Evolutionary conservation across 108 stramenopile species (phyloP), one percentile per base, ranked within the genome.

Genomic region (Skeletonema marinoi): DNA sequence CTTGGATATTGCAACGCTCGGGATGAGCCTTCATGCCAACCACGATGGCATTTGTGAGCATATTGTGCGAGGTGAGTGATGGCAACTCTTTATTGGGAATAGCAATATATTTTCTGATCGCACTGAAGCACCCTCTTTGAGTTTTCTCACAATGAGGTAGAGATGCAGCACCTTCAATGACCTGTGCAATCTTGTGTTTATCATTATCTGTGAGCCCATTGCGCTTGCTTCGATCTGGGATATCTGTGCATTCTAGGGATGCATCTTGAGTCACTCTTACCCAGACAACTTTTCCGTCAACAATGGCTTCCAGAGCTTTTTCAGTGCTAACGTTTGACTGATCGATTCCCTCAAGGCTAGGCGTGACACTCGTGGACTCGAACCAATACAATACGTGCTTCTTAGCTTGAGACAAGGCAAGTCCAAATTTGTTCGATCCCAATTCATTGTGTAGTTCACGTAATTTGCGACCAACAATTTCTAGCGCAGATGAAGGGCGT

Each of bases 11-110:
- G 10, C 71, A 16, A 30, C 44, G 12, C 4, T 38, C 58, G 12
- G 32, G 3, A 42, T 79, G 78, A 61, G 66, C 48, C 19, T 25
- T 30, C 78, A 79, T 62, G 8, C 71, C 59, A 60, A 50, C 68
- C 6, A 17, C 14, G 1, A 79, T 68, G 8, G 78, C 59, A 48
- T 60, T 67, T 6, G 31, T 7, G 1, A 79, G 59, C 59, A 79
- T 50, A n/a, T 60, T 41, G 25, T 32, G 33, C 9, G 21, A 54
- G 25, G 70, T 50, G 60, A 42, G 32, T 1, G 66, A 3, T 4
- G 66, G 33, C 29, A 56, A 51, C 3, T 58, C 56, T n/a, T 38
- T 21, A 14, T 44, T 66, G 19, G 19, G 60, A 32, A 79, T n/a
- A 30, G 19, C 66, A 32, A 79, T n/a, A 30, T 51, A 60, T 8